Evolutionary conservation across 306 rosid species (phyloP).

Genomic region (Amphicarpaea edgeworthii): DNA sequence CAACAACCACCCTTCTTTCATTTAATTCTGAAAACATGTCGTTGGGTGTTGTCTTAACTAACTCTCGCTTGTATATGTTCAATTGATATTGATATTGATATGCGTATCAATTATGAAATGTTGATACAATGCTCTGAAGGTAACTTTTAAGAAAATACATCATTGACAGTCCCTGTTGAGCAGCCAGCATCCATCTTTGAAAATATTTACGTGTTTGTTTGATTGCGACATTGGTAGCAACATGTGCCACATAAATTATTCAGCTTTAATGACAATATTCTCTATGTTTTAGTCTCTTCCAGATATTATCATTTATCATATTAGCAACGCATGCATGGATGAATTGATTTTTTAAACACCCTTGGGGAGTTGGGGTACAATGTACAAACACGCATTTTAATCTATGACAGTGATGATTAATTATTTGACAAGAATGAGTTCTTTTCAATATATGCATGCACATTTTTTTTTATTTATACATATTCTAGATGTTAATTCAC

Average conservation of each 20-base stretch:
- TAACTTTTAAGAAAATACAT: neutral
- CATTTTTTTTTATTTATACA: no score
- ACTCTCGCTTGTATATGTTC: no score
- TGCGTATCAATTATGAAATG: neutral
- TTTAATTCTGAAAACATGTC: no score
- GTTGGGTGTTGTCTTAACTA: no score
- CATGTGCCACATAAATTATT: neutral
- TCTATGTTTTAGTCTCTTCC: neutral
- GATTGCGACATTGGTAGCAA: neutral
- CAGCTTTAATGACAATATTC: neutral
- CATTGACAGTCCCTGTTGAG: neutral
- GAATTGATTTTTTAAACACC: no score
- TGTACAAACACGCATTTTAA: neutral
- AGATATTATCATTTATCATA: neutral
- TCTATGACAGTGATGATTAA: neutral
- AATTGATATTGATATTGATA: neutral
- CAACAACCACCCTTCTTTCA: no score
- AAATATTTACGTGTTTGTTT: neutral
- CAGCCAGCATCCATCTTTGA: conserved; percentile 4
- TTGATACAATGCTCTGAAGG: neutral
- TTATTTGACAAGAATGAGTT: neutral
- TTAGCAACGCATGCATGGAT: neutral
- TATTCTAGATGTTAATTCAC: no score
- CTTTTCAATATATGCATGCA: neutral
- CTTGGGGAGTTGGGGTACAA: neutral